Conservation (phyloP, 768 basidiomycete genomes). For the Agrocybe pediades region DNA sequence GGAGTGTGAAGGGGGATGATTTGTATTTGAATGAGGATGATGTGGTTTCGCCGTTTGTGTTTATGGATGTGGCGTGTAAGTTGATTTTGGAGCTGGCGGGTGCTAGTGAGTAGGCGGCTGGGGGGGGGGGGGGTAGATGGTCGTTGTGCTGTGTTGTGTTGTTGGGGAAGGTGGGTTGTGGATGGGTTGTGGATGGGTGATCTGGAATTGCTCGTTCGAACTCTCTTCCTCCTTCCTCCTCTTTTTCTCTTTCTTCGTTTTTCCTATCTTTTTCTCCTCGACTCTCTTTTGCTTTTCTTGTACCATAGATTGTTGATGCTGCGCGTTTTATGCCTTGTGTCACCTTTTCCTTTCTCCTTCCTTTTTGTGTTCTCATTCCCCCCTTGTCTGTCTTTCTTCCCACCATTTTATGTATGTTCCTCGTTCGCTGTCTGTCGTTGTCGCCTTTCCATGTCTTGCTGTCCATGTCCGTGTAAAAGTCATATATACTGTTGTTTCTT, state of each 20-base stretch:
- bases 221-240: too few relatives aligned
- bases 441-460: too few relatives aligned
- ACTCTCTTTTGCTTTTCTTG: too few relatives aligned
- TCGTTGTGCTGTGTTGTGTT: background rate
- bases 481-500: too few relatives aligned
- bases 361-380: background rate
- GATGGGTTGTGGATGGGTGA: too few relatives aligned
- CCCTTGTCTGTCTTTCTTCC: background rate
- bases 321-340: too few relatives aligned
- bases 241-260: too few relatives aligned
- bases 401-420: too few relatives aligned
- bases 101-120: constrained; percentile 29
- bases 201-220: too few relatives aligned
- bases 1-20: constrained; percentile 56
- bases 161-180: background rate
- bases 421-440: background rate
- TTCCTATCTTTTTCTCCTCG: background rate
- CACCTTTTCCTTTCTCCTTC: background rate
- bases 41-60: constrained; percentile 86
- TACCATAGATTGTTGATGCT: too few relatives aligned
- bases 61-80: constrained; percentile 94
- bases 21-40: constrained; percentile 52
- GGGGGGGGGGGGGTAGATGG: too few relatives aligned
- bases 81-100: constrained; percentile 94
- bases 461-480: too few relatives aligned